A percentile compares a stretch with the other conserved stretches of the same genome.
These are phyloP conservation scores for Aureobasidium sp. DNA, from an alignment of 2,329 filamentous ascomycete species.

Conservation along the genomic window DNA sequence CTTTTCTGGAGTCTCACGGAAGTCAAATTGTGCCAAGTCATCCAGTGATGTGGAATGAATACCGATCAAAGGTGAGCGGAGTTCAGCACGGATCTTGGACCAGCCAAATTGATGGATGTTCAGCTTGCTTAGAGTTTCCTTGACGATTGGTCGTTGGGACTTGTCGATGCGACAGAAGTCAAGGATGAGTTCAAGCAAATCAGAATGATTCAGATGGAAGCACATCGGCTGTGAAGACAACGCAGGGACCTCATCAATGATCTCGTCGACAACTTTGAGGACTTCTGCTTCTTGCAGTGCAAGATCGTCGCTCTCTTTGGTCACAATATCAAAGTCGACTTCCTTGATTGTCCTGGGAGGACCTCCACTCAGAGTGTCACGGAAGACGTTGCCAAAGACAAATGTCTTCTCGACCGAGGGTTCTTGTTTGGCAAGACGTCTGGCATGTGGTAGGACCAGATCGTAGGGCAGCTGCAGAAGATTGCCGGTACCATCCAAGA, in stretches of 20 bases:
- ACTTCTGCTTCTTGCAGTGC: conserved; percentile 88
- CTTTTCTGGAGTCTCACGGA: conserved; percentile 67
- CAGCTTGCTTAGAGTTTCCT: conserved; percentile 77
- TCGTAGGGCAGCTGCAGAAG: conserved; percentile 91
- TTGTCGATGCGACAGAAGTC: conserved; percentile 75
- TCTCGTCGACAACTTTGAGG: conserved; percentile 89
- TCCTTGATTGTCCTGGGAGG: conserved; percentile 78
- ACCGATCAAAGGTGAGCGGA: conserved; percentile 72
- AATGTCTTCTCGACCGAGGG: conserved; percentile 66
- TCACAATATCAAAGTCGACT: conserved; percentile 95
- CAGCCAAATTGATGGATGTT: conserved; percentile 75
- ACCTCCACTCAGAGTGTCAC: conserved; percentile 67
- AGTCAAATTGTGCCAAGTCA: conserved; percentile 85
- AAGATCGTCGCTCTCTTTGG: conserved; percentile 62
- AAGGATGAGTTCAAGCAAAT: conserved; percentile 79
- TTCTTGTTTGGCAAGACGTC: conserved; percentile 65
- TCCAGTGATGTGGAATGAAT: conserved; percentile 84
- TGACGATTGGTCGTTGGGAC: conserved; percentile 59
- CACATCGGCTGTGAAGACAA: conserved; percentile 63
- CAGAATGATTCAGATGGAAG: conserved; percentile 83
- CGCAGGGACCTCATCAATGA: conserved; percentile 70
- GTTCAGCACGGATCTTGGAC: conserved; percentile 71
- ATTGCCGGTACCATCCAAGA: conserved; percentile 78
- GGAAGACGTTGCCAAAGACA: conserved; percentile 79
- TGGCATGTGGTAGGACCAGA: conserved; percentile 78